Evolutionary conservation across 768 basidiomycete species (phyloP), one percentile per base, ranked within the genome.

Genomic region (Leccinellum luteum): DNA sequence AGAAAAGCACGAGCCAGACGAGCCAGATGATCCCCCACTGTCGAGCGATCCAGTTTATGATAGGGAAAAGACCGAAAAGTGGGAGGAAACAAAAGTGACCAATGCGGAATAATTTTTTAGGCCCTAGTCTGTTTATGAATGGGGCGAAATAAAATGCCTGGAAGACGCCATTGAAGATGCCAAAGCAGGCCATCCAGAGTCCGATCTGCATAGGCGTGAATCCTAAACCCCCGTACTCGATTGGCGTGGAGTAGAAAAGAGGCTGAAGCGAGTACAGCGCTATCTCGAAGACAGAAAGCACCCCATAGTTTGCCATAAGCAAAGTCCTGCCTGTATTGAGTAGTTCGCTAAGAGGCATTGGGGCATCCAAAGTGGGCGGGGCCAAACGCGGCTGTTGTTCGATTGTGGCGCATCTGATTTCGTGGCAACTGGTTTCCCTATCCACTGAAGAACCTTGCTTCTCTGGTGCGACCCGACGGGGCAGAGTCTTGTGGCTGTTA

Each of bases 231-330:
- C 77, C 77, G 4, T 64, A 59, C 34, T 64, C 61, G 13, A 76
- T 66, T 5, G 74, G 65, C 0, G 74, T 73, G n/a, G 74, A 72
- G 60, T 74, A 73, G 60, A 75, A 76, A 55, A 78, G 69, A 8
- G 78, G 75, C 12, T 72, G 69, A 34, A 79, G 69, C 10, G 74
- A 74, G 41, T 60, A 59, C 47, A 68, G 53, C 4, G 68, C 61
- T 41, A 78, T 71, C n/a, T 79, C 76, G 1, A 72, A 45, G 43
- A 71, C 53, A 10, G 78, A 71, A 17, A 79, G 59, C 28, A 71
- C 60, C 21, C 55, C 70, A 58, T 78, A 78, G 59, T 78, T 79
- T 57, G 66, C 56, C 28, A 79, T 66, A 19, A 73, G 70, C 48
- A 74, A 49, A 23, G 66, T 55, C 23, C 76, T 66, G 14, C 56